phyloP scores from a whole-genome alignment of 352 stramenopile species.

The Globisporangium spiculum region DNA sequence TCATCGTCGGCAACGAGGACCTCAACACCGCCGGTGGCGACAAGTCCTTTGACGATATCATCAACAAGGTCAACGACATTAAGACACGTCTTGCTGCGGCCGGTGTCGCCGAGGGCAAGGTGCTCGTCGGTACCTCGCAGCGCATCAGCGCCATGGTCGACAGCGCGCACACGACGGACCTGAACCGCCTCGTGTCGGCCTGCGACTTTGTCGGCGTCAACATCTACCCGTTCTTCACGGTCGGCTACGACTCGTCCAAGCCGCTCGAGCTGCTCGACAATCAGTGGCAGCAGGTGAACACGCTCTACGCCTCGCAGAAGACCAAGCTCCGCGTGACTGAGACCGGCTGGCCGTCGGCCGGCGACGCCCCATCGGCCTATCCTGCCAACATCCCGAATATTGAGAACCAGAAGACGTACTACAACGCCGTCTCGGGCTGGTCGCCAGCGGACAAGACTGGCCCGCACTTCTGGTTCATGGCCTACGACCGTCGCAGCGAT shows the following conservation, averaged over 20 bases:
- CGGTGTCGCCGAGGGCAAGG: slow-evolving; percentile 33
- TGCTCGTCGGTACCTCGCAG: slow-evolving; percentile 44
- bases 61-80: slow-evolving; percentile 27
- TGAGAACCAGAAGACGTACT: slow-evolving; percentile 19
- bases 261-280: slow-evolving; percentile 37
- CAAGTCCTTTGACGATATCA: slow-evolving; percentile 26
- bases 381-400: slow-evolving; percentile 16
- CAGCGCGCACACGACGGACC: slow-evolving; percentile 31
- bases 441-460: slow-evolving; percentile 10
- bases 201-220: slow-evolving; percentile 45
- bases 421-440: slow-evolving; percentile 13
- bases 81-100: slow-evolving; percentile 25
- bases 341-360: slow-evolving; percentile 52
- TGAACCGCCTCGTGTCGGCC: slow-evolving; percentile 22
- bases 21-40: slow-evolving; percentile 18
- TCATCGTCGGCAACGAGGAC: slow-evolving; percentile 59
- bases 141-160: slow-evolving; percentile 51
- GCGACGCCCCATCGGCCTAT: slow-evolving; percentile 14
- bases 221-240: slow-evolving; percentile 78
- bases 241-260: slow-evolving; percentile 39
- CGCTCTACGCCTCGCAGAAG: slow-evolving; percentile 12
- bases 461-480: slow-evolving; percentile 21
- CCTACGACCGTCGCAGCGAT: slow-evolving; percentile 18
- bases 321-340: slow-evolving; percentile 43
- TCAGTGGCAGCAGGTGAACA: slow-evolving; percentile 40